Conservation (phyloP, 768 basidiomycete species). For the Serendipita indica region DNA sequence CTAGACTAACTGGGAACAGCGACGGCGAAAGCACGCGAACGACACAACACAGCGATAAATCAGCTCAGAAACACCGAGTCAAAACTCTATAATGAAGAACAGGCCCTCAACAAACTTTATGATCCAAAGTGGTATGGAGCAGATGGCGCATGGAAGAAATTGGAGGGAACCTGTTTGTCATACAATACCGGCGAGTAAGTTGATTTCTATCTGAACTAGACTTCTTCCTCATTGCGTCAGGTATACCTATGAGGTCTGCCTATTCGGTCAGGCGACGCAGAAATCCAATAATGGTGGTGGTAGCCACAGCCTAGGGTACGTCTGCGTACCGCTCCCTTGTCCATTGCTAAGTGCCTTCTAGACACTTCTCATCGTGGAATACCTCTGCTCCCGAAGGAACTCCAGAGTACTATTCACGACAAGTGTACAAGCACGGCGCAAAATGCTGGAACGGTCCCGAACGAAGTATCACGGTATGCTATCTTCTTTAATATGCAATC, state of each 20-base stretch:
- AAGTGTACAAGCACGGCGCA: conserved; percentile 69
- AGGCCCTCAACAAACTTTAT: conserved; percentile 53
- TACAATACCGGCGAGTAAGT: conserved; percentile 84
- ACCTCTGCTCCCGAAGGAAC: conserved; percentile 43
- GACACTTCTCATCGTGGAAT: conserved; percentile 74
- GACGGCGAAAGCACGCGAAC: conserved; percentile 46
- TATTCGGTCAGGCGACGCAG: conserved; percentile 79
- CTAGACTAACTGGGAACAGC: conserved; percentile 24
- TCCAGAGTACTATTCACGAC: conserved; percentile 63
- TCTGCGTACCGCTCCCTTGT: conserved; percentile 11
- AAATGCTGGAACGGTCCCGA: conserved; percentile 96
- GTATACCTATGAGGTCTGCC: conserved; percentile 87
- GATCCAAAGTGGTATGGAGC: conserved; percentile 50
- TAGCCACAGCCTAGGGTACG: conserved; percentile 72
- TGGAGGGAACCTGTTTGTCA: conserved; percentile 65
- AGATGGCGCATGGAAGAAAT: conserved; percentile 92
- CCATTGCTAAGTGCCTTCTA: conserved; percentile 20
- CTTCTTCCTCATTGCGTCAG: conserved; percentile 26
- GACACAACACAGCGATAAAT: conserved; percentile 46
- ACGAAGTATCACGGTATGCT: conserved; percentile 59
- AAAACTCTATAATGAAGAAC: conserved; percentile 38
- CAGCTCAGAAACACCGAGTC: conserved; percentile 37
- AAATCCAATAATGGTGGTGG: conserved; percentile 68
- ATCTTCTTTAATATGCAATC: neutral
- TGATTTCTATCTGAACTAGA: neutral